These are phyloP conservation scores for Verticillium zaregamsianum DNA, from an alignment of 2,329 filamentous ascomycete species.

Conservation along the genomic window DNA sequence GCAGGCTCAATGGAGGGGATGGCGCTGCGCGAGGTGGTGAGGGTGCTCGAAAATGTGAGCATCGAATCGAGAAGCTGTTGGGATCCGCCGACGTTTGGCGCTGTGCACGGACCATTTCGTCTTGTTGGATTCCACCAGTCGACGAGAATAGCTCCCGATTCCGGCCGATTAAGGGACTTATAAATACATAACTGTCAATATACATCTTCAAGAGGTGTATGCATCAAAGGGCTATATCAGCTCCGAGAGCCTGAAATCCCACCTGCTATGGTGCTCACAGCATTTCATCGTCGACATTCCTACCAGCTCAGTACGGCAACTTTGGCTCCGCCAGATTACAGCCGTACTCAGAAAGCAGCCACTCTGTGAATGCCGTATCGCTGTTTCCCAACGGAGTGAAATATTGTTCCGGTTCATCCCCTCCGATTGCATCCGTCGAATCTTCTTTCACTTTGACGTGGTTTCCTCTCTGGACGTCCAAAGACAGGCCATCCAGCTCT, in stretches of 20 bases:
- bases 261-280: no score
- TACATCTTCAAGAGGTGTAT: no score
- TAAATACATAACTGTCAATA: not conserved
- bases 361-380: no score
- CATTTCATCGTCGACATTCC: no score
- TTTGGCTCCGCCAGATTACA: not conserved
- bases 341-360: not conserved
- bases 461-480: not conserved
- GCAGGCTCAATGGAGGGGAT: slow-evolving; percentile 16
- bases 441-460: not conserved
- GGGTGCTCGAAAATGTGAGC: slow-evolving; percentile 9
- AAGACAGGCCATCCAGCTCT: not conserved
- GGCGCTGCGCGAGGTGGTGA: slow-evolving; percentile 7
- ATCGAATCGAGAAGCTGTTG: slow-evolving; percentile 25
- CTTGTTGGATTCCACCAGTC: not conserved
- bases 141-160: not conserved
- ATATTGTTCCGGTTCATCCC: not conserved
- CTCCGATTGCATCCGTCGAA: no score
- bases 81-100: slow-evolving; percentile 23
- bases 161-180: not conserved
- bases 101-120: slow-evolving; percentile 16
- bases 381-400: no score
- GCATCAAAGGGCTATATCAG: no score
- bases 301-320: not conserved
- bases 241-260: no score